These are phyloP conservation scores for Penicillium sp. DNA, from an alignment of 2,329 filamentous ascomycete genomes.

Conservation along the genomic window DNA sequence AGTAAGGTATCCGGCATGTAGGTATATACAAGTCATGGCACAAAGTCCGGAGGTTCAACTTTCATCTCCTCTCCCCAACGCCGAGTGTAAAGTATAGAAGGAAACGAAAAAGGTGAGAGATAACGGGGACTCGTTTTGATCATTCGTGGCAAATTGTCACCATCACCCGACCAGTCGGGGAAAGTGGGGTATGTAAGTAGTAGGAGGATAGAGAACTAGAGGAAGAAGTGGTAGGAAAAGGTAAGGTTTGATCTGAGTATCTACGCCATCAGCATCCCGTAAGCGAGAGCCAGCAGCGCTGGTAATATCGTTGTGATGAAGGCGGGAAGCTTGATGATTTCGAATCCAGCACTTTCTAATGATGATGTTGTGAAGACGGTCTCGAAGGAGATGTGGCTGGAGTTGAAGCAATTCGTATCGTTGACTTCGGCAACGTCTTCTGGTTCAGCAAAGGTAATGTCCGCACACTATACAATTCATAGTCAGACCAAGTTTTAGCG, in stretches of 20 bases:
- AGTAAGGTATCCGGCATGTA: slow-evolving; percentile 6
- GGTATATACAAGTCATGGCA: slow-evolving; percentile 1
- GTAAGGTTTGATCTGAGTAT: background rate
- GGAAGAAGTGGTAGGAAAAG: background rate
- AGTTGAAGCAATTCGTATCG: slow-evolving; percentile 86
- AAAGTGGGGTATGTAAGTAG: slow-evolving; percentile 5
- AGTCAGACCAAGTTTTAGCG: background rate
- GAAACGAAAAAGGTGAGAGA: background rate
- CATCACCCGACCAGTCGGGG: slow-evolving; percentile 11
- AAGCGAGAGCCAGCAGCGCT: slow-evolving; percentile 30
- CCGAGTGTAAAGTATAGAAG: background rate
- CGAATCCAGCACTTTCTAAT: slow-evolving; percentile 31
- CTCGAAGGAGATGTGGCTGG: slow-evolving; percentile 74
- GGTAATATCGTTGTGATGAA: slow-evolving; percentile 31
- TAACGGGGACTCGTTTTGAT: slow-evolving; percentile 8
- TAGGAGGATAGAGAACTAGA: background rate
- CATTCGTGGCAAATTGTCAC: slow-evolving; percentile 1
- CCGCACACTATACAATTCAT: slow-evolving; percentile 71
- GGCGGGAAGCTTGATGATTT: slow-evolving; percentile 20
- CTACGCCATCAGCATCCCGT: slow-evolving; percentile 10
- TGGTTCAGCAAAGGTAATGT: slow-evolving; percentile 87
- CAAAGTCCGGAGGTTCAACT: background rate
- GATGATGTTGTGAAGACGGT: slow-evolving; percentile 65
- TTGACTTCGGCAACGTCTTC: slow-evolving; percentile 78
- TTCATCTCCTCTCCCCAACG: background rate